Evolutionary conservation across 805 yeast species (phyloP).

Genomic region (Wickerhamomyces mucosus): DNA sequence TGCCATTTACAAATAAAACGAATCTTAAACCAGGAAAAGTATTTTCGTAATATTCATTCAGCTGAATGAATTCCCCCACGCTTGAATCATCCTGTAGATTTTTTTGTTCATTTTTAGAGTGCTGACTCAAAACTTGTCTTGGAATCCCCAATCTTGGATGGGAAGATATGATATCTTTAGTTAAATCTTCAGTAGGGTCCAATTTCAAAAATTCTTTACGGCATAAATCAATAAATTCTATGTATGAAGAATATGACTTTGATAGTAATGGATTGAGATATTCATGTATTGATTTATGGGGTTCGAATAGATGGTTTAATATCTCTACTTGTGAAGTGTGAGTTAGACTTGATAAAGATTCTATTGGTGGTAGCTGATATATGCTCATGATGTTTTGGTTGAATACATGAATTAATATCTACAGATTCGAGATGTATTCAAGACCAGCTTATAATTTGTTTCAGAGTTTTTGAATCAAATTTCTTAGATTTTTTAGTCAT

Average conservation of each 20-base stretch:
- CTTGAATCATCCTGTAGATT: slow-evolving; percentile 48
- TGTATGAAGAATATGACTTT: slow-evolving; percentile 6
- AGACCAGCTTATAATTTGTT: too few relatives aligned
- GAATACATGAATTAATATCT: too few relatives aligned
- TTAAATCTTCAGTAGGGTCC: slow-evolving; percentile 8
- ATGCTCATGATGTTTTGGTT: too few relatives aligned
- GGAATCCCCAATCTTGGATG: slow-evolving; percentile 85
- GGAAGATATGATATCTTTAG: slow-evolving; percentile 60
- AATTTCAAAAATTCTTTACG: slow-evolving; percentile 7
- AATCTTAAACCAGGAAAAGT: slow-evolving; percentile 65
- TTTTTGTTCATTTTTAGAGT: slow-evolving; percentile 65
- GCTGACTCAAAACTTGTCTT: slow-evolving; percentile 40
- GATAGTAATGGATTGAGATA: slow-evolving; percentile 12
- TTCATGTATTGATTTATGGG: slow-evolving; percentile 12
- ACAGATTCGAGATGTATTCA: too few relatives aligned
- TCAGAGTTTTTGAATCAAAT: too few relatives aligned
- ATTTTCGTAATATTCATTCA: slow-evolving; percentile 57
- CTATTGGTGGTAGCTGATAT: slow-evolving; percentile 29
- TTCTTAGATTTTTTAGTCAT: too few relatives aligned
- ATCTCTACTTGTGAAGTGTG: slow-evolving; percentile 26
- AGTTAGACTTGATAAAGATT: slow-evolving; percentile 15
- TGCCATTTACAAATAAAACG: slow-evolving; percentile 84
- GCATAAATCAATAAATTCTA: slow-evolving; percentile 11
- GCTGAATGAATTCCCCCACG: slow-evolving; percentile 30
- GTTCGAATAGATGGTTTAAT: slow-evolving; percentile 27